Evolutionary conservation across 768 basidiomycete species (phyloP).

Genomic region (Agaricus subrufescens): DNA sequence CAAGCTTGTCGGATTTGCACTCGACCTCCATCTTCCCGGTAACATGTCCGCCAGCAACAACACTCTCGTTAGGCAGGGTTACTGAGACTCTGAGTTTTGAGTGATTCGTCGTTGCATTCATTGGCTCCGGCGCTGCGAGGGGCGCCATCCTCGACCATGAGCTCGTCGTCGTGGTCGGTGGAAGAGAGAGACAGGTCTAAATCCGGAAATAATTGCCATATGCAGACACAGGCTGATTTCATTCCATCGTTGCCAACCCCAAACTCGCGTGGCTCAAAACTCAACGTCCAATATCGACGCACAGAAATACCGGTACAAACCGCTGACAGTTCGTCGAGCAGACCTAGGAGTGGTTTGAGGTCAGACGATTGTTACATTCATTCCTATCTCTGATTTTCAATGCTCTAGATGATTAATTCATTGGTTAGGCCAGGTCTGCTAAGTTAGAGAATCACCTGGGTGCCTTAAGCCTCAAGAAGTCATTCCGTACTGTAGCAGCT

Average conservation of each 20-base stretch:
- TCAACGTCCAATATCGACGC: too few relatives aligned
- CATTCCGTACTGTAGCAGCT: too few relatives aligned
- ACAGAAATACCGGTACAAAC: too few relatives aligned
- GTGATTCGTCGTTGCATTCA: slow-evolving; percentile 80
- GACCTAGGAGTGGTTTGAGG: too few relatives aligned
- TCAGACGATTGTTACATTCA: too few relatives aligned
- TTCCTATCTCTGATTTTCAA: too few relatives aligned
- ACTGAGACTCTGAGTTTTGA: slow-evolving; percentile 72
- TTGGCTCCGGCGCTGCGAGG: slow-evolving; percentile 43
- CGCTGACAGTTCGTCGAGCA: too few relatives aligned
- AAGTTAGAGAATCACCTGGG: too few relatives aligned
- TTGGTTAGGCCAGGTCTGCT: too few relatives aligned
- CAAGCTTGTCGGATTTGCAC: slow-evolving; percentile 70
- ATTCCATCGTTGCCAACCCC: background rate
- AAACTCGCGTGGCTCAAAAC: background rate
- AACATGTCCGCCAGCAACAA: slow-evolving; percentile 62
- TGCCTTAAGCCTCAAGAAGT: too few relatives aligned
- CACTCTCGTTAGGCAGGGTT: slow-evolving; percentile 51
- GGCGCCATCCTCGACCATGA: slow-evolving; percentile 3
- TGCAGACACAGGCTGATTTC: background rate
- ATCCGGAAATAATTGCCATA: background rate
- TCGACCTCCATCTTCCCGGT: slow-evolving; percentile 79
- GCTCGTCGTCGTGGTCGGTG: background rate
- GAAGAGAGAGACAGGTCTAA: background rate
- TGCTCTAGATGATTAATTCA: too few relatives aligned